Evolutionary conservation across 2,329 filamentous ascomycete species (phyloP).

Genomic region (Cladophialophora bantiana): DNA sequence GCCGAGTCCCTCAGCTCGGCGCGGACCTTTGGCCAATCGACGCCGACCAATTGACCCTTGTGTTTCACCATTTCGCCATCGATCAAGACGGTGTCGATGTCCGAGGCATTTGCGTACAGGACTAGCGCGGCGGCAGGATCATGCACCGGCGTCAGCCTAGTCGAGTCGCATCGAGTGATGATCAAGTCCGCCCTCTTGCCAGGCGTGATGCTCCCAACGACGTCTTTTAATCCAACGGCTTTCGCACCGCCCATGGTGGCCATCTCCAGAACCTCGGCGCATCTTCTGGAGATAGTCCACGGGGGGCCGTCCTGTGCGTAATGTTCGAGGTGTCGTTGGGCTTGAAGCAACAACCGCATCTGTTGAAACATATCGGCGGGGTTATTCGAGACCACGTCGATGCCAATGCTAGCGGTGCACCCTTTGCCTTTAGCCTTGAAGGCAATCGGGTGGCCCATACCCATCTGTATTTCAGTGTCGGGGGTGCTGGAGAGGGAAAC

Average conservation of each 20-base stretch:
- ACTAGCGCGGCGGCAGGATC: slow-evolving; percentile 44
- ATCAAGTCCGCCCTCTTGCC: slow-evolving; percentile 45
- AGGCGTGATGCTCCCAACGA: slow-evolving; percentile 42
- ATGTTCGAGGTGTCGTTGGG: slow-evolving; percentile 38
- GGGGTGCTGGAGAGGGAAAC: slow-evolving; percentile 43
- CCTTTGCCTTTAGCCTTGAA: slow-evolving; percentile 38
- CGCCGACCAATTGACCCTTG: slow-evolving; percentile 27
- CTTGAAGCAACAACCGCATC: slow-evolving; percentile 43
- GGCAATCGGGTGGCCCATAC: slow-evolving; percentile 41
- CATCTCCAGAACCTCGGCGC: slow-evolving; percentile 42
- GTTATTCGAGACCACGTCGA: slow-evolving; percentile 44
- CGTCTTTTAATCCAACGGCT: slow-evolving; percentile 41
- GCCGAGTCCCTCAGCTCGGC: slow-evolving; percentile 15
- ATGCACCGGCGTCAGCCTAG: slow-evolving; percentile 42
- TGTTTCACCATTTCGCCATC: slow-evolving; percentile 42
- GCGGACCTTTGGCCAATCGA: slow-evolving; percentile 25
- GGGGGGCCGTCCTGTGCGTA: slow-evolving; percentile 24
- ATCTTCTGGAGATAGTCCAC: slow-evolving; percentile 29
- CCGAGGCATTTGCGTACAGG: slow-evolving; percentile 41
- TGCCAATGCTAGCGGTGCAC: slow-evolving; percentile 39
- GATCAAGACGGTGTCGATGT: slow-evolving; percentile 44
- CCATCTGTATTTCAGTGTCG: slow-evolving; percentile 46
- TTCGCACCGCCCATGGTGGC: slow-evolving; percentile 45
- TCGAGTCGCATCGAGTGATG: slow-evolving; percentile 42
- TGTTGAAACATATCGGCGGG: slow-evolving; percentile 43